Evolutionary conservation across 345 rosid genomes (phyloP).

Genomic region (Rhodamnia rubescens): DNA sequence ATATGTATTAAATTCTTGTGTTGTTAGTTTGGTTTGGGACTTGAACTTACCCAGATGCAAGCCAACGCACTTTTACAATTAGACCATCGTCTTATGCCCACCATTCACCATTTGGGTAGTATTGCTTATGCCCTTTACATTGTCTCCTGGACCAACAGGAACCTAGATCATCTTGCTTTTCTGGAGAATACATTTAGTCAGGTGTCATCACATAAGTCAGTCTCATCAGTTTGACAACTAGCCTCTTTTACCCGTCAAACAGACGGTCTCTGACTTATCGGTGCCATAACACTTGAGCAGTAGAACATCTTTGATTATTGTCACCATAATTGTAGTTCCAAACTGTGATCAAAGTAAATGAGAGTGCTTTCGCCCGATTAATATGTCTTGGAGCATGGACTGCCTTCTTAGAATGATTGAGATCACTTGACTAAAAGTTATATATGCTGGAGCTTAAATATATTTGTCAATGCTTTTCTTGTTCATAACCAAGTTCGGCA

Average conservation of each 20-base stretch:
- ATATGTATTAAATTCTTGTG: background rate
- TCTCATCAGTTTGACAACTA: background rate
- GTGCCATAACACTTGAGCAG: background rate
- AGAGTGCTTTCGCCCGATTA: background rate
- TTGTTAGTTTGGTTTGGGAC: background rate
- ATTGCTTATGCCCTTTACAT: background rate
- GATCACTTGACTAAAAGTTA: background rate
- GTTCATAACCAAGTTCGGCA: background rate
- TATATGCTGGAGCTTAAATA: background rate
- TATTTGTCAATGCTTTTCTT: background rate
- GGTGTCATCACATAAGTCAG: background rate
- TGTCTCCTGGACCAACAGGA: background rate
- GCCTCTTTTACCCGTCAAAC: background rate
- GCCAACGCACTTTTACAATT: background rate
- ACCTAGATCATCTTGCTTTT: background rate
- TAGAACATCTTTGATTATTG: background rate
- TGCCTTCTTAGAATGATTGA: background rate
- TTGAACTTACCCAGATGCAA: background rate
- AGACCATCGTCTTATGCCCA: background rate
- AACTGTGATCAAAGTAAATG: background rate
- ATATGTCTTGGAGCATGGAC: background rate
- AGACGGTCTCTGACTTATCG: background rate
- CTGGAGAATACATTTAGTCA: background rate
- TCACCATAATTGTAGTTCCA: background rate
- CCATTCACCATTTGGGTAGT: background rate